phyloP scores from a whole-genome alignment of 495 filamentous ascomycete genomes.

The Neurospora terricola region DNA sequence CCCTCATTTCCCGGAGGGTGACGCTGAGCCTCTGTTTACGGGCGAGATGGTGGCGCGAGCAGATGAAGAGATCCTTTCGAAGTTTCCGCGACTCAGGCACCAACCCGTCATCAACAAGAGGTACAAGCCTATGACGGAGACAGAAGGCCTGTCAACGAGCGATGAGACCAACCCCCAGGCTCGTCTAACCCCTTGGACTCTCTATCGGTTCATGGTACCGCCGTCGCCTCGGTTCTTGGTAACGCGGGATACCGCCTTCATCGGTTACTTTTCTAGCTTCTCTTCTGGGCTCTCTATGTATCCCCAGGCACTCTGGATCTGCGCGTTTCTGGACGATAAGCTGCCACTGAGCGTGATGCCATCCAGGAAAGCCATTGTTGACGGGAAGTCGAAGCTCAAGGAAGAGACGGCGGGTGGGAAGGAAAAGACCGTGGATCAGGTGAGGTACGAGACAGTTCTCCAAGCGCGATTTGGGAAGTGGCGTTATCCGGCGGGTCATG shows the following conservation, averaged over 20 bases:
- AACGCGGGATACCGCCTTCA: constrained; percentile 54
- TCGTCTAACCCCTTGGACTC: constrained; percentile 31
- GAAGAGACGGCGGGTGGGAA: neutral
- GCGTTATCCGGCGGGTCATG: constrained; percentile 58
- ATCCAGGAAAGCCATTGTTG: neutral
- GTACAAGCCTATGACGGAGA: constrained; percentile 32
- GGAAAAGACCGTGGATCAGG: constrained; percentile 18
- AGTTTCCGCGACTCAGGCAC: constrained; percentile 52
- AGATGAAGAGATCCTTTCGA: constrained; percentile 55
- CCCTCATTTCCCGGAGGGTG: constrained; percentile 22
- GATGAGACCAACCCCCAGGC: constrained; percentile 26
- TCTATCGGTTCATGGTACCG: constrained; percentile 65
- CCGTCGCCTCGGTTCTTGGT: constrained; percentile 39
- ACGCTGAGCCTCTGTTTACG: constrained; percentile 23
- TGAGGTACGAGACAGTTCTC: constrained; percentile 49
- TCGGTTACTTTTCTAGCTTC: constrained; percentile 55
- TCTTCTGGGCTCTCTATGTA: constrained; percentile 54
- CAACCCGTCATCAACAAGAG: constrained; percentile 35
- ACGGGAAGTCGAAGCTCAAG: neutral
- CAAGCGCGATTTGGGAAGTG: constrained; percentile 58
- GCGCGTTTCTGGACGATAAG: constrained; percentile 46
- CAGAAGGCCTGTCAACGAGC: constrained; percentile 22
- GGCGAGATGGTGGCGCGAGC: constrained; percentile 27
- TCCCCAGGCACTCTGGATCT: constrained; percentile 62
- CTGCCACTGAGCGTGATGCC: constrained; percentile 16